phyloP scores from a whole-genome alignment of 169 alveolate species.

The Eimeria maxima region DNA sequence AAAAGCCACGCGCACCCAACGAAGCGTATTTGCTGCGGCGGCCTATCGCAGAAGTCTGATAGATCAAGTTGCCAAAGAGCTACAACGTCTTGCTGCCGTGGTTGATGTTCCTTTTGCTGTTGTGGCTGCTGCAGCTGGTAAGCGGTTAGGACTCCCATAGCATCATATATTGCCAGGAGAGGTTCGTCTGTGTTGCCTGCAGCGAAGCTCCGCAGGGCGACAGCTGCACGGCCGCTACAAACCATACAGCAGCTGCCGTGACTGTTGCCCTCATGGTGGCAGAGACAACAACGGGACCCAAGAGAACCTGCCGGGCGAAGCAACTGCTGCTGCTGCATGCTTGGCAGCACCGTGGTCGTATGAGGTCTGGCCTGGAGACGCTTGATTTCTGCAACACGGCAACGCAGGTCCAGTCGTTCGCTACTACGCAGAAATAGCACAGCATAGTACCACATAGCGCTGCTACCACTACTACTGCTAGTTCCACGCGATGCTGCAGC shows the following conservation, averaged over 20 bases:
- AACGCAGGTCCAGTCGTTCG: slow-evolving; percentile 66
- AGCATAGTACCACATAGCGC: slow-evolving; percentile 65
- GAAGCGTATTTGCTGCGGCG: slow-evolving; percentile 59
- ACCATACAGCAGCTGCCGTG: slow-evolving; percentile 41
- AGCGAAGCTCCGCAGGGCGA: not conserved
- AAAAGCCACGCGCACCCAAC: slow-evolving; percentile 68
- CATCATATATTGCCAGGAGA: slow-evolving; percentile 72
- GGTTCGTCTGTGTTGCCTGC: slow-evolving; percentile 37
- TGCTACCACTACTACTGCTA: not conserved
- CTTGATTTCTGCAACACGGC: slow-evolving; percentile 59
- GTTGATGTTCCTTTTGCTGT: slow-evolving; percentile 43
- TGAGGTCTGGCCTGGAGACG: slow-evolving; percentile 80
- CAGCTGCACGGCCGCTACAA: slow-evolving; percentile 47
- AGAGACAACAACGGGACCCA: slow-evolving; percentile 30
- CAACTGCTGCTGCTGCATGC: slow-evolving; percentile 36
- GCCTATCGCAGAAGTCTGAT: slow-evolving; percentile 61
- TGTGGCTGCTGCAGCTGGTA: slow-evolving; percentile 72
- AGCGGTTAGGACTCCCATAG: slow-evolving; percentile 49
- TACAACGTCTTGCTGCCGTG: slow-evolving; percentile 29
- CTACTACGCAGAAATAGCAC: slow-evolving; percentile 43
- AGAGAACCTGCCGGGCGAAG: slow-evolving; percentile 21
- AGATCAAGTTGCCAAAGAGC: slow-evolving; percentile 60
- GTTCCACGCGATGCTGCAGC: not conserved
- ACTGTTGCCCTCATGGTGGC: slow-evolving; percentile 1
- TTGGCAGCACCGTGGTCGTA: slow-evolving; percentile 46